phyloP scores from a whole-genome alignment of 805 yeast species.

The Sugiyamaella chiloensis region DNA sequence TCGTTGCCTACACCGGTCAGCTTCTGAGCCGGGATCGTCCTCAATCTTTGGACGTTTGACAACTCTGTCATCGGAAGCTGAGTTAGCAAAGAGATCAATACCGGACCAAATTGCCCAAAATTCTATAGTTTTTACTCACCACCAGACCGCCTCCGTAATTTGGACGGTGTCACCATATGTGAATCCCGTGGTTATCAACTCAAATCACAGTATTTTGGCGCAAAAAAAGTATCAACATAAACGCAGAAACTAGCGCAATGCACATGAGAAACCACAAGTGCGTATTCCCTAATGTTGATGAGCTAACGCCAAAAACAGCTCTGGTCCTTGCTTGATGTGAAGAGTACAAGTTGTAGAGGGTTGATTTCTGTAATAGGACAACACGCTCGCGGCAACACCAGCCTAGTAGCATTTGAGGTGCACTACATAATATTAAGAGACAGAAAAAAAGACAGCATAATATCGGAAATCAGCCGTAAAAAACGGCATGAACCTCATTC shows the following conservation, averaged over 20 bases:
- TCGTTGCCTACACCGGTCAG: conserved; percentile 9
- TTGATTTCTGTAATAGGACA: no score
- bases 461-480: no score
- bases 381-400: no score
- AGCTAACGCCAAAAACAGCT: neutral
- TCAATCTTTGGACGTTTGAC: conserved; percentile 12
- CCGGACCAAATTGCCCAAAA: no score
- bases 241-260: neutral
- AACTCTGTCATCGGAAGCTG: conserved; percentile 2
- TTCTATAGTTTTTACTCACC: conserved; percentile 5
- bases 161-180: conserved; percentile 5
- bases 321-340: conserved; percentile 2
- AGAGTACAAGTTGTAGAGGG: conserved; percentile 2
- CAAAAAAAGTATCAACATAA: conserved; percentile 9
- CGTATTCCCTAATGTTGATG: neutral
- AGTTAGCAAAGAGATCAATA: no score
- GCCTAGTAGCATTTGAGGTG: no score
- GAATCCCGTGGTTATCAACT: conserved; percentile 1
- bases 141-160: conserved; percentile 12
- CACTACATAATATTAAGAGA: no score
- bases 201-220: neutral
- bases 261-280: conserved; percentile 5
- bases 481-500: no score
- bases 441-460: no score
- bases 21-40: neutral